Base-by-base conservation (phyloP, 2,329 filamentous ascomycete genomes). In the Pezizomycotina sp. region DNA sequence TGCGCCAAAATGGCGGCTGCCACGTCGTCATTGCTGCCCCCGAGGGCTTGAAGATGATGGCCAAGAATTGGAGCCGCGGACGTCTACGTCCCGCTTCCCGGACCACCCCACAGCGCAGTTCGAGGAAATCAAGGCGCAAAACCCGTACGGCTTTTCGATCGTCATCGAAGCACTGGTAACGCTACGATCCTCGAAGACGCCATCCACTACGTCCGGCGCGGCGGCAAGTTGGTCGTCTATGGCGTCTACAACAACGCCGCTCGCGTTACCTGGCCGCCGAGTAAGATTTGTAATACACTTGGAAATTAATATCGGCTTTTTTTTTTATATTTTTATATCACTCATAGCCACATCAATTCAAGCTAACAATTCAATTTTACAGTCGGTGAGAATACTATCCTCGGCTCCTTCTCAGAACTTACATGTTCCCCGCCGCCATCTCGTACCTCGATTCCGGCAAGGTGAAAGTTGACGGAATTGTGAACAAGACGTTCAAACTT, bases 321-420 rank as follows among this genome's bases (percentile, higher is more conserved):
- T 24, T 14, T 8, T 34, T 25, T 6, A 4, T 10, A 3, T 0
- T 27, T 22, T 18, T 33, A 24, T 19, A 22, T 15, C 18, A 21
- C 27, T 22, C 38, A 29, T 42, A 49, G 28, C 50, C 38, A 20
- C 2, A 4, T 34, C 39, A 30, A 41, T 60, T 48, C n/a, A n/a
- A n/a, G n/a, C n/a, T n/a, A n/a, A n/a, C n/a, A n/a, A n/a, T n/a
- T n/a, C n/a, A n/a, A n/a, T n/a, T n/a, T n/a, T n/a, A n/a, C n/a
- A n/a, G 62, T 62, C 26, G 62, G 68, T 45, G 75, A 80, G 56
- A 76, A 81, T 49, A 78, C 73, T 47, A 77, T 81, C 48, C 60
- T 80, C 35, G 74, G 75, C 16, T 75, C 69, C 34, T 81, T 80
- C 60, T 77, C 71, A 30, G 74, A 79, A 76, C 72, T 15, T 76